Percentiles rank a stretch among this genome's conserved stretches.
These are phyloP conservation scores for Claviceps cyperi DNA, from an alignment of 2,329 filamentous ascomycete genomes.

Conservation along the genomic window DNA sequence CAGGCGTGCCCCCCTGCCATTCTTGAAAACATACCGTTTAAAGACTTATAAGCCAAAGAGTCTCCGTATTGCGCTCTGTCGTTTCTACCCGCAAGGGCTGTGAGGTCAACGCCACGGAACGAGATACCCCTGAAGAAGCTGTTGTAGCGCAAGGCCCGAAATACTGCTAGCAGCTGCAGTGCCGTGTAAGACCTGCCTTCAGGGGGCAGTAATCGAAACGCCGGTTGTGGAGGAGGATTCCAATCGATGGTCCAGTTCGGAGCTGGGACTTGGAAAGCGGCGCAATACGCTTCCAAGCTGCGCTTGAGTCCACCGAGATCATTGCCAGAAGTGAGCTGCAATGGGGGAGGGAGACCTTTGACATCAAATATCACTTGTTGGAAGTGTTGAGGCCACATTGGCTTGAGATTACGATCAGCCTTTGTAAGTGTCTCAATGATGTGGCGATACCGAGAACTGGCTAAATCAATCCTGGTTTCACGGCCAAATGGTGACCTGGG, in stretches of 20 bases:
- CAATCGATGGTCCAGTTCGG: slow-evolving; percentile 38
- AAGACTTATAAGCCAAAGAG: slow-evolving; percentile 35
- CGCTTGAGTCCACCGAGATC: slow-evolving; percentile 39
- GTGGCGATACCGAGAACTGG: slow-evolving; percentile 38
- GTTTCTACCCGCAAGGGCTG: slow-evolving; percentile 21
- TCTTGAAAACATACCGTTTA: slow-evolving; percentile 28
- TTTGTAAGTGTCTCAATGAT: slow-evolving; percentile 40
- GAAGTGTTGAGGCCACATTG: slow-evolving; percentile 42
- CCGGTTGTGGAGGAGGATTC: slow-evolving; percentile 29
- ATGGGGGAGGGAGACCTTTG: slow-evolving; percentile 35
- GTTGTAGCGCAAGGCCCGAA: slow-evolving; percentile 42
- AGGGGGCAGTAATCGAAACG: slow-evolving; percentile 36
- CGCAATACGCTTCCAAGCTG: slow-evolving; percentile 40
- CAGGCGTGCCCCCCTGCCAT: not conserved
- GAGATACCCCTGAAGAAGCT: slow-evolving; percentile 45
- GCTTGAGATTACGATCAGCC: slow-evolving; percentile 40
- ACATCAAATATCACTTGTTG: slow-evolving; percentile 39
- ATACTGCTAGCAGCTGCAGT: slow-evolving; percentile 40
- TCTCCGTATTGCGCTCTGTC: slow-evolving; percentile 31
- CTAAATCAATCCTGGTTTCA: slow-evolving; percentile 33
- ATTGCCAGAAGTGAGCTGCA: slow-evolving; percentile 39
- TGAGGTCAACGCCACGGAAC: slow-evolving; percentile 37
- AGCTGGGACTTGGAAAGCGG: slow-evolving; percentile 33
- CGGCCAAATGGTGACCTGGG: slow-evolving; percentile 27
- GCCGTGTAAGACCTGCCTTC: slow-evolving; percentile 27